A percentile compares a stretch with the other conserved stretches of the same genome.
Evolutionary conservation across 2,329 filamentous ascomycete species (phyloP).

Genomic region (Stachybotrys echinatus): DNA sequence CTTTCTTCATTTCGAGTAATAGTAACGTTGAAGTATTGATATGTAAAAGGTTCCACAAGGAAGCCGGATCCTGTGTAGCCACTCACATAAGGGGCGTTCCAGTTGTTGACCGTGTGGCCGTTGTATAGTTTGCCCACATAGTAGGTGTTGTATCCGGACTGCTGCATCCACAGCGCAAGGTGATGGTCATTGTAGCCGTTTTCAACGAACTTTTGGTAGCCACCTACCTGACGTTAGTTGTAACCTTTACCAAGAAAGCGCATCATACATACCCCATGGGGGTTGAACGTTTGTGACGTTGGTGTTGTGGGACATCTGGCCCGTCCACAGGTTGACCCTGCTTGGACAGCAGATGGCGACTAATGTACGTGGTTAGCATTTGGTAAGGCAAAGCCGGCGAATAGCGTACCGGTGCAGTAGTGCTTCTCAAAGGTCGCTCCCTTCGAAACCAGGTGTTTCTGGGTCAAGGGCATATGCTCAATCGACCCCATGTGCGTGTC

Average conservation of each 20-base stretch:
- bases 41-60: slow-evolving; percentile 62
- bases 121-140: slow-evolving; percentile 52
- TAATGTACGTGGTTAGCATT: too few relatives aligned
- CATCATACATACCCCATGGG: slow-evolving; percentile 2
- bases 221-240: slow-evolving; percentile 9
- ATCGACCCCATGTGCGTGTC: slow-evolving; percentile 51
- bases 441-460: slow-evolving; percentile 15
- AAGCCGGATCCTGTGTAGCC: slow-evolving; percentile 54
- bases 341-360: slow-evolving; percentile 6
- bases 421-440: neutral
- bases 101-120: slow-evolving; percentile 40
- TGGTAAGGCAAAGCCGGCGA: too few relatives aligned
- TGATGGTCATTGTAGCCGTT: slow-evolving; percentile 44
- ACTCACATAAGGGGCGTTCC: slow-evolving; percentile 42
- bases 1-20: slow-evolving; percentile 55
- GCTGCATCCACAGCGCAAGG: slow-evolving; percentile 45
- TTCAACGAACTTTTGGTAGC: slow-evolving; percentile 43
- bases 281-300: slow-evolving; percentile 6
- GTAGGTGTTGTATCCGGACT: slow-evolving; percentile 45
- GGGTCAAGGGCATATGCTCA: slow-evolving; percentile 45
- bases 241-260: too few relatives aligned
- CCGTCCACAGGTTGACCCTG: slow-evolving; percentile 5
- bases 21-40: slow-evolving; percentile 60
- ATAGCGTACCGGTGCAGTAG: neutral
- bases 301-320: slow-evolving; percentile 6